These are phyloP conservation scores for Oryza glaberrima DNA, from an alignment of 176 grass and related monocot species.

Conservation along the genomic window DNA sequence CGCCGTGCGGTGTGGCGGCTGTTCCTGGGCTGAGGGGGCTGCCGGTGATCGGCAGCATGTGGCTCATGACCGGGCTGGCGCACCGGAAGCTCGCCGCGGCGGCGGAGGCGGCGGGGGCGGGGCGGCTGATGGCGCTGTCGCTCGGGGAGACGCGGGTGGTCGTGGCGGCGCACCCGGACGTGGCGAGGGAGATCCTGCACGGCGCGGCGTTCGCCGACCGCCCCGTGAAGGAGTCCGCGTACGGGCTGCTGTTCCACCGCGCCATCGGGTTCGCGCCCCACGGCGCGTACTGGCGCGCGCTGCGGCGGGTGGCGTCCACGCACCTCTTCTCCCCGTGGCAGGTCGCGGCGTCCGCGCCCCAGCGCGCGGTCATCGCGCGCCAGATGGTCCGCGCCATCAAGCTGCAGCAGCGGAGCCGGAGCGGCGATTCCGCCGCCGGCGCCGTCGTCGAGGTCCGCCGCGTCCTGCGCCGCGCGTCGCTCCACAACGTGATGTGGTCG, in stretches of 20 bases:
- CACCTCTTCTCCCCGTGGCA: slow-evolving; percentile 94
- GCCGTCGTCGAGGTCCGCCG: slow-evolving; percentile 43
- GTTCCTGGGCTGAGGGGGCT: slow-evolving; percentile 64
- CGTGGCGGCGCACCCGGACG: slow-evolving; percentile 68
- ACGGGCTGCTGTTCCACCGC: slow-evolving; percentile 85
- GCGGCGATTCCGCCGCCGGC: background rate
- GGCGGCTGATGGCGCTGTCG: slow-evolving; percentile 81
- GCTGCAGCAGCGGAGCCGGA: background rate
- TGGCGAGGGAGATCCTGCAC: slow-evolving; percentile 73
- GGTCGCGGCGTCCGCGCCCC: slow-evolving; percentile 54
- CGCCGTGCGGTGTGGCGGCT: too few relatives aligned
- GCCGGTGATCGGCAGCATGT: slow-evolving; percentile 83
- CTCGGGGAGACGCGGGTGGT: slow-evolving; percentile 66
- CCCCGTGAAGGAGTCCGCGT: slow-evolving; percentile 85
- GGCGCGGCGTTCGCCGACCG: slow-evolving; percentile 73
- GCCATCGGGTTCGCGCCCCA: slow-evolving; percentile 96
- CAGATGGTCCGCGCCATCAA: slow-evolving; percentile 51
- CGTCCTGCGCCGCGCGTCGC: slow-evolving; percentile 61
- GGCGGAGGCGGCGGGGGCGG: background rate
- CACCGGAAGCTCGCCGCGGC: slow-evolving; percentile 72
- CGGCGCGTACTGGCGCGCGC: slow-evolving; percentile 70
- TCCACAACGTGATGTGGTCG: slow-evolving; percentile 88
- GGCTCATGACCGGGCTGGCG: slow-evolving; percentile 81
- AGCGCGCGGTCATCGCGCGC: slow-evolving; percentile 59
- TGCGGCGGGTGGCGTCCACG: slow-evolving; percentile 66